Evolutionary conservation across 768 basidiomycete genomes (phyloP).

Genomic region (Lactarius pseudohatsudake): DNA sequence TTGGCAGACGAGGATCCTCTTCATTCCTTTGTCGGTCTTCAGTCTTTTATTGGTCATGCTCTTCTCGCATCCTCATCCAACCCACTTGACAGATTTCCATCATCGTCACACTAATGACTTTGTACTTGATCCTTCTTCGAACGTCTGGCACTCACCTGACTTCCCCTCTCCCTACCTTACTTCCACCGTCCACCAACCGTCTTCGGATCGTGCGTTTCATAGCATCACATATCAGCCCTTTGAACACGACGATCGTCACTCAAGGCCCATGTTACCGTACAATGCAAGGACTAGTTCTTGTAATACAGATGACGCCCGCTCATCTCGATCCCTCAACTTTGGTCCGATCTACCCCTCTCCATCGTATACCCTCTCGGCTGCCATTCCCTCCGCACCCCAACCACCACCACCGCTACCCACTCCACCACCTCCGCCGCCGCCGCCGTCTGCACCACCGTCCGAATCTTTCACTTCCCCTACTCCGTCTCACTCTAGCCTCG

Average conservation of each 20-base stretch:
- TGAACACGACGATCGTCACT: slow-evolving; percentile 20
- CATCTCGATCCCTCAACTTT: slow-evolving; percentile 20
- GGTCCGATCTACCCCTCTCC: slow-evolving; percentile 23
- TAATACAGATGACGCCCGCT: slow-evolving; percentile 16
- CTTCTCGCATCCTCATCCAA: slow-evolving; percentile 7
- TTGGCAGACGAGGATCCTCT: slow-evolving; percentile 22
- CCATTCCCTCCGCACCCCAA: slow-evolving; percentile 14
- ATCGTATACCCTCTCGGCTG: slow-evolving; percentile 26
- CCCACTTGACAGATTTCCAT: slow-evolving; percentile 17
- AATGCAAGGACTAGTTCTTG: not conserved
- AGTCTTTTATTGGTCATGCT: slow-evolving; percentile 18
- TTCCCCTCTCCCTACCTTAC: slow-evolving; percentile 15
- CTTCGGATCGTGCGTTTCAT: slow-evolving; percentile 19
- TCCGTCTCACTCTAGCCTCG: slow-evolving; percentile 21
- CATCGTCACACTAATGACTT: slow-evolving; percentile 14
- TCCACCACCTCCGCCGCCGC: not conserved
- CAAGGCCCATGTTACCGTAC: slow-evolving; percentile 27
- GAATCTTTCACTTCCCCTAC: slow-evolving; percentile 14
- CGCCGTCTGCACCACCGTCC: slow-evolving; percentile 9
- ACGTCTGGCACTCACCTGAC: slow-evolving; percentile 24
- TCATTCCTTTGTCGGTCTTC: slow-evolving; percentile 1
- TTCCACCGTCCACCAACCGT: slow-evolving; percentile 4
- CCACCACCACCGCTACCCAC: not conserved
- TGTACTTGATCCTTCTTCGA: slow-evolving; percentile 1
- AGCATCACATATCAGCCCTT: slow-evolving; percentile 11